phyloP scores from a whole-genome alignment of 345 rosid species.

The Eucalyptus pumila region DNA sequence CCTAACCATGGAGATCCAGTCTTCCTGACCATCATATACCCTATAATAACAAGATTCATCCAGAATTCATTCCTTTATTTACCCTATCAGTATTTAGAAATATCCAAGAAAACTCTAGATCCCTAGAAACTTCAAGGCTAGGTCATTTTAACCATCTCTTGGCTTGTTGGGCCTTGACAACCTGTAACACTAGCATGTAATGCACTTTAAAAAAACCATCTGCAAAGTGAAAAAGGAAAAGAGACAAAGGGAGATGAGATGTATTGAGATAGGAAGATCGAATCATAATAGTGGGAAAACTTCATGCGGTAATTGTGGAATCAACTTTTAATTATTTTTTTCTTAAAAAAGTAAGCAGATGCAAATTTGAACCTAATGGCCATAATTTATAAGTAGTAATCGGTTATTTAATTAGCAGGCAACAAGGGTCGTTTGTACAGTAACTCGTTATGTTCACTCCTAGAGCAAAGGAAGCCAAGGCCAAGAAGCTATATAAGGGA shows the following conservation, averaged over 20 bases:
- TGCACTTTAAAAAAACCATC: background rate
- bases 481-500: background rate
- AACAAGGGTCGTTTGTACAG: background rate
- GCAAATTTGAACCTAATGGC: background rate
- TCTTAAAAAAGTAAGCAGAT: background rate
- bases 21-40: background rate
- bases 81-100: background rate
- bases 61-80: background rate
- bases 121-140: background rate
- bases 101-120: background rate
- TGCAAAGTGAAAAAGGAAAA: background rate
- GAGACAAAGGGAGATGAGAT: background rate
- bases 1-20: background rate
- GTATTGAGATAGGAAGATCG: background rate
- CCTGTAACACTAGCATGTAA: background rate
- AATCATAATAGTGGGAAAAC: background rate
- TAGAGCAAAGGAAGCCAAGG: background rate
- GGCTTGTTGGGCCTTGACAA: background rate
- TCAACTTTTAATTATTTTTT: background rate
- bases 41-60: background rate
- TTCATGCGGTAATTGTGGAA: background rate
- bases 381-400: background rate
- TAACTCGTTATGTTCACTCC: background rate
- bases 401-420: background rate
- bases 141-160: background rate